Percentiles rank a stretch among this genome's conserved stretches.
Evolutionary conservation across 2,329 filamentous ascomycete species (phyloP).

Genomic region (Ceratocystiopsis sp.): DNA sequence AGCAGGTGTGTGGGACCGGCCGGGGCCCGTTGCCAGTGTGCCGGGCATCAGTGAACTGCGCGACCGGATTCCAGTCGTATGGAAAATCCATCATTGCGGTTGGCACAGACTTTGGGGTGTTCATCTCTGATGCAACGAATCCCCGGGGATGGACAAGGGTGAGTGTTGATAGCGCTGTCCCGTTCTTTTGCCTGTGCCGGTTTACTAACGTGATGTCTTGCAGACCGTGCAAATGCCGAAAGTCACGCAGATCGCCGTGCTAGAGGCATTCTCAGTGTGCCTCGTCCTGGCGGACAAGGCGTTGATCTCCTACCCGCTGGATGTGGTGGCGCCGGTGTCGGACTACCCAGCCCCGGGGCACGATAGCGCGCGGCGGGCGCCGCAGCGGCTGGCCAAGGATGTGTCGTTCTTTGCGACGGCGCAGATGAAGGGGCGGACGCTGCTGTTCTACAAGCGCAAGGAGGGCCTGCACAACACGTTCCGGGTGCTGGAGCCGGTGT

Average conservation of each 20-base stretch:
- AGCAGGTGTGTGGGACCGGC: constrained; percentile 54
- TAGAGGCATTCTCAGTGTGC: constrained; percentile 91
- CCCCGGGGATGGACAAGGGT: constrained; percentile 84
- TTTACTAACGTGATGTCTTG: background rate
- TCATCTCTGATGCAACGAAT: constrained; percentile 72
- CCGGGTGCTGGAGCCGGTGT: constrained; percentile 90
- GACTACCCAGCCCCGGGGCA: constrained; percentile 43
- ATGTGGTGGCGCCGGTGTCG: constrained; percentile 54
- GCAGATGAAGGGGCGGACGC: constrained; percentile 86
- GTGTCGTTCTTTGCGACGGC: constrained; percentile 94
- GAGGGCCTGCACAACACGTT: constrained; percentile 87
- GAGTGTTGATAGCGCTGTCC: constrained; percentile 19
- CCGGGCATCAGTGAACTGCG: constrained; percentile 77
- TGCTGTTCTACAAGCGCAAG: constrained; percentile 94
- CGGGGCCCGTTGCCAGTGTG: constrained; percentile 63
- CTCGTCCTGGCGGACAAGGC: constrained; percentile 82
- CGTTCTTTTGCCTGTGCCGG: background rate
- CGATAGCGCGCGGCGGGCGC: constrained; percentile 68
- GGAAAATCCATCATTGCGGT: constrained; percentile 82
- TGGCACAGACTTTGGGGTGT: constrained; percentile 90
- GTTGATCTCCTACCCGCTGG: constrained; percentile 83
- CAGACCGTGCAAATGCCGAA: constrained; percentile 59
- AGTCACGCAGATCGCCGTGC: constrained; percentile 83
- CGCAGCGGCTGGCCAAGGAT: constrained; percentile 81
- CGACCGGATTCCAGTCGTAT: constrained; percentile 71